Percentiles rank a stretch among this genome's conserved stretches.
Conservation (phyloP, 495 filamentous ascomycete genomes). For the Xeromyces bisporus region DNA sequence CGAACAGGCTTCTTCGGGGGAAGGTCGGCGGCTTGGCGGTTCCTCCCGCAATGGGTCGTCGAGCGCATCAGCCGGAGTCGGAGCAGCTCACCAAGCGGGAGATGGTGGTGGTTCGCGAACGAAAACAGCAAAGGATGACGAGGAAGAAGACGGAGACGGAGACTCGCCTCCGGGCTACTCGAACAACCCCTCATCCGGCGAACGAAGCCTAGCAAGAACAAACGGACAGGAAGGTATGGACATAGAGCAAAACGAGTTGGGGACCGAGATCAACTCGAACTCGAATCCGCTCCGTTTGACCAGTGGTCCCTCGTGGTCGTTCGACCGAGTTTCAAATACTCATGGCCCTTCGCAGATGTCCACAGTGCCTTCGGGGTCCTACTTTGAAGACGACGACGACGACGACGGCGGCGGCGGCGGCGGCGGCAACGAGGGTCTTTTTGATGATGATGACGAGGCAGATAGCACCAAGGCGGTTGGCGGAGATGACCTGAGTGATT, state of each 20-base stretch:
- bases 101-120: constrained; percentile 42
- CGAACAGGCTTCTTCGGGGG: constrained; percentile 36
- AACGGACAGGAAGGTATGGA: constrained; percentile 19
- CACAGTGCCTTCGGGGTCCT: constrained; percentile 11
- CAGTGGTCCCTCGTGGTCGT: constrained; percentile 20
- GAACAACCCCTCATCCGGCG: constrained; percentile 9
- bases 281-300: constrained; percentile 12
- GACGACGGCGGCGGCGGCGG: constrained; percentile 8
- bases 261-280: constrained; percentile 5
- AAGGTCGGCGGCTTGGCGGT: constrained; percentile 71
- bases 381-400: constrained; percentile 12
- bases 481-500: constrained; percentile 22
- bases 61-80: constrained; percentile 64
- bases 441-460: constrained; percentile 23
- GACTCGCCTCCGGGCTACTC: constrained; percentile 11
- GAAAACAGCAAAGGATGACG: too few relatives aligned
- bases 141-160: constrained; percentile 9
- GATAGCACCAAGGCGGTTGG: constrained; percentile 30
- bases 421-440: constrained; percentile 17
- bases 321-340: constrained; percentile 16
- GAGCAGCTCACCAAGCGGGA: constrained; percentile 51
- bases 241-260: constrained; percentile 16
- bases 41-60: constrained; percentile 74
- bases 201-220: constrained; percentile 7
- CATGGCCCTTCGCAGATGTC: constrained; percentile 20